Evolutionary conservation across 1,284 basidiomycete genomes (phyloP).

Genomic region (Butyriboletus pseudospeciosus): DNA sequence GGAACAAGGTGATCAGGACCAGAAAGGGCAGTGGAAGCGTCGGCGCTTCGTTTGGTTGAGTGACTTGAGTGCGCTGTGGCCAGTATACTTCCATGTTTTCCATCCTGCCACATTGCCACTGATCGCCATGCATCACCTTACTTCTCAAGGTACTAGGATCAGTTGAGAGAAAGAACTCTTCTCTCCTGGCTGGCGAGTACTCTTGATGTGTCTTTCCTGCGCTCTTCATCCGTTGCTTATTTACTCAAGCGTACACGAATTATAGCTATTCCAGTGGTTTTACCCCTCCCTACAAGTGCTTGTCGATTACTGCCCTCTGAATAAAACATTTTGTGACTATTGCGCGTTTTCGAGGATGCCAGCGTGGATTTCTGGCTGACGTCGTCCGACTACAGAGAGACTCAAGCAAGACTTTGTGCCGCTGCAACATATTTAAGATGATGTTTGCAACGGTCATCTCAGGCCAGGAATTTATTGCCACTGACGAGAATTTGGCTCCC

Average conservation of each 20-base stretch:
- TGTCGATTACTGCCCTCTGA: conserved; percentile 22
- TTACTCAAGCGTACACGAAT: conserved; percentile 25
- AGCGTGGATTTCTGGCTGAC: background rate
- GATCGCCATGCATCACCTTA: conserved; percentile 22
- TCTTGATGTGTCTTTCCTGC: conserved; percentile 20
- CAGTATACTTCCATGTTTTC: conserved; percentile 24
- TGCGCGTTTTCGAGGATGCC: background rate
- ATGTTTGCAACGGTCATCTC: background rate
- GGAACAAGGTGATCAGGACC: conserved; percentile 74
- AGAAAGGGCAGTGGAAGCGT: conserved; percentile 44
- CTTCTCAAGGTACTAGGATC: conserved; percentile 25
- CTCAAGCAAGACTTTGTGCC: background rate
- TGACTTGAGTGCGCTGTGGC: conserved; percentile 1
- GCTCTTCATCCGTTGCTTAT: conserved; percentile 1
- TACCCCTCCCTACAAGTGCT: conserved; percentile 10
- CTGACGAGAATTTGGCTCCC: background rate
- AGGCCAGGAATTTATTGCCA: background rate
- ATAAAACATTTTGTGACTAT: conserved; percentile 21
- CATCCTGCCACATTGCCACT: conserved; percentile 12
- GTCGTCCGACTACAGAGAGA: background rate
- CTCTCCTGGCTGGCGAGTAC: conserved; percentile 23
- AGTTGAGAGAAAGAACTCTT: conserved; percentile 16
- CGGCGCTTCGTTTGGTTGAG: conserved; percentile 22
- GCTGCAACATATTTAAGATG: background rate
- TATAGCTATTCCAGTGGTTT: conserved; percentile 21